phyloP scores from a whole-genome alignment of 108 stramenopile species.

The Stephanodiscus minutulus region DNA sequence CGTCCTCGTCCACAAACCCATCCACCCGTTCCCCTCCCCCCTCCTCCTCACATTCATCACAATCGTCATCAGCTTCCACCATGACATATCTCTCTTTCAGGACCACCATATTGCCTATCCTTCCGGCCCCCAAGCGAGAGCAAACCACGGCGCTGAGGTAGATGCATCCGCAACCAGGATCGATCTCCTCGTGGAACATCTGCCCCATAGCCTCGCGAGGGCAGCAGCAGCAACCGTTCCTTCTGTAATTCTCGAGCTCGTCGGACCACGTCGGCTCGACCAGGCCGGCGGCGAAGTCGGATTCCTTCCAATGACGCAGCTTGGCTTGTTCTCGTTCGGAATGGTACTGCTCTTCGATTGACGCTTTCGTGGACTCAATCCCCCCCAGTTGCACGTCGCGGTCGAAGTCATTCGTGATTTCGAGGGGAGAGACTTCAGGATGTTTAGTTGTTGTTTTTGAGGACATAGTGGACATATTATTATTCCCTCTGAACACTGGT shows the following conservation, averaged over 20 bases:
- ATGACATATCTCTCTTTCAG: slow-evolving; percentile 68
- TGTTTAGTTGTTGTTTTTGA: neutral
- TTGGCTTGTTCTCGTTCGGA: slow-evolving; percentile 41
- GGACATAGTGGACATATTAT: neutral
- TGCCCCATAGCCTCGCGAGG: slow-evolving; percentile 19
- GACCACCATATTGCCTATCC: slow-evolving; percentile 90
- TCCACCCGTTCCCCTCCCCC: slow-evolving; percentile 39
- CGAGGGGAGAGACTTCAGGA: slow-evolving; percentile 8
- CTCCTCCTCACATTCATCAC: slow-evolving; percentile 45
- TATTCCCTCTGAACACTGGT: neutral
- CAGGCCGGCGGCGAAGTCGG: slow-evolving; percentile 70
- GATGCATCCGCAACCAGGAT: slow-evolving; percentile 64
- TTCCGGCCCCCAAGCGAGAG: slow-evolving; percentile 63
- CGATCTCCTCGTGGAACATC: slow-evolving; percentile 54
- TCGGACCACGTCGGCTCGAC: slow-evolving; percentile 79
- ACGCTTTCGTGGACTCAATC: neutral
- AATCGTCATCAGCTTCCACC: slow-evolving; percentile 68
- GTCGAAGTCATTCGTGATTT: slow-evolving; percentile 9
- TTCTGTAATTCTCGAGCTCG: slow-evolving; percentile 46
- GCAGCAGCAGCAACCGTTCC: slow-evolving; percentile 30
- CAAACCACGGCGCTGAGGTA: slow-evolving; percentile 73
- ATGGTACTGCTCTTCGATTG: slow-evolving; percentile 54
- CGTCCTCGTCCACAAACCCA: slow-evolving; percentile 49
- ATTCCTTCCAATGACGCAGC: slow-evolving; percentile 71
- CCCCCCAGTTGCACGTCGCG: neutral